A percentile compares a stretch with the other conserved stretches of the same genome.
Evolutionary conservation across 2,329 filamentous ascomycete genomes (phyloP).

Genomic region (Epichloe sibirici): DNA sequence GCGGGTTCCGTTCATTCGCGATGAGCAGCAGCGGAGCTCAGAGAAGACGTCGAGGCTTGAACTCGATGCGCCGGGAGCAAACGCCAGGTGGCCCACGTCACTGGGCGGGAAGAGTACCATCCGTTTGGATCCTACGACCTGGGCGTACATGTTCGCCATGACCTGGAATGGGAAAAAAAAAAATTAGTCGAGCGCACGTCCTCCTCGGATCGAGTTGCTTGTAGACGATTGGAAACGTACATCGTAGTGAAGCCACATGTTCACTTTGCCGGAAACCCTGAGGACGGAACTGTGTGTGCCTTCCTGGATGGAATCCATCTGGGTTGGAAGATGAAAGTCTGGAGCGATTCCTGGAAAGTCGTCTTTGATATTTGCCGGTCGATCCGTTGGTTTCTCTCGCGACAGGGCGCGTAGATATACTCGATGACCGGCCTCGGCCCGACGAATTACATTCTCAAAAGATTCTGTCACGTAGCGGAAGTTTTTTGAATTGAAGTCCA

Average conservation of each 20-base stretch:
- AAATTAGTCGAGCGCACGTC: neutral
- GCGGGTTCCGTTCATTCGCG: constrained; percentile 35
- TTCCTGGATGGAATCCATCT: constrained; percentile 45
- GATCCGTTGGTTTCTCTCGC: constrained; percentile 50
- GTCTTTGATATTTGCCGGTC: constrained; percentile 53
- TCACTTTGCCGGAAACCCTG: constrained; percentile 66
- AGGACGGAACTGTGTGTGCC: constrained; percentile 67
- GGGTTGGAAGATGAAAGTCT: constrained; percentile 58
- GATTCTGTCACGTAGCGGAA: constrained; percentile 60
- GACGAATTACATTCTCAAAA: constrained; percentile 55
- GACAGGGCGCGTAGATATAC: constrained; percentile 75
- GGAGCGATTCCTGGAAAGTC: constrained; percentile 60
- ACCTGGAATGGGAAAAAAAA: constrained; percentile 34
- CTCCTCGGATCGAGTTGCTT: neutral
- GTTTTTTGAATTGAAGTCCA: constrained; percentile 78
- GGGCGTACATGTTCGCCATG: constrained; percentile 78
- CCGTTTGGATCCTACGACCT: constrained; percentile 61
- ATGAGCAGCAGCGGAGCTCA: constrained; percentile 21
- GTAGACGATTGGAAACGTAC: constrained; percentile 27
- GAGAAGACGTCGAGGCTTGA: constrained; percentile 65
- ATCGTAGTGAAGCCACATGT: constrained; percentile 88
- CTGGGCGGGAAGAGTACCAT: constrained; percentile 67
- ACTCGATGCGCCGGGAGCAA: constrained; percentile 67
- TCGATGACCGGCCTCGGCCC: constrained; percentile 44
- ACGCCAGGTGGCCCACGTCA: constrained; percentile 57